phyloP scores from a whole-genome alignment of 176 grass and related monocot species.

The Microstegium vimineum region DNA sequence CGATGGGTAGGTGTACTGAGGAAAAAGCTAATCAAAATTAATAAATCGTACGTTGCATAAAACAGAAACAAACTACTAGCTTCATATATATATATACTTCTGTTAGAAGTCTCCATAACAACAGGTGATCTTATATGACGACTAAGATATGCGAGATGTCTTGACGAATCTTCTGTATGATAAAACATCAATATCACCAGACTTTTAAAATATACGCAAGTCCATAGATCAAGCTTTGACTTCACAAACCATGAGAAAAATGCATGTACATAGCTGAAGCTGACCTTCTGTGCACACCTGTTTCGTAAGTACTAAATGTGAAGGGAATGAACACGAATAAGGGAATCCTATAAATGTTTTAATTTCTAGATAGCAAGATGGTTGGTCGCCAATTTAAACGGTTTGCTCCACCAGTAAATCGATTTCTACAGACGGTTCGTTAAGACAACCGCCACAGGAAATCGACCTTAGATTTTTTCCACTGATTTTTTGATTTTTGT shows the following conservation, averaged over 20 bases:
- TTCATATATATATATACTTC: background rate
- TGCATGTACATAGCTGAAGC: background rate
- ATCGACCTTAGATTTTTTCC: too few relatives aligned
- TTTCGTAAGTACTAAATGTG: conserved; percentile 23
- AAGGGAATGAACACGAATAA: background rate
- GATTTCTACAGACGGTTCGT: too few relatives aligned
- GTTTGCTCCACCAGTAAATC: too few relatives aligned
- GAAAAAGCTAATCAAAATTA: background rate
- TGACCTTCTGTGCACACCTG: conserved; percentile 25
- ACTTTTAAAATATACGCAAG: background rate
- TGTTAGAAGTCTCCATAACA: background rate
- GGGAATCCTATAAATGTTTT: background rate
- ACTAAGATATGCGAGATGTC: background rate
- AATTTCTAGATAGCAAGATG: background rate
- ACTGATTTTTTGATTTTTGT: too few relatives aligned
- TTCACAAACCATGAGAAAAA: background rate
- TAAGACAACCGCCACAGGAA: too few relatives aligned
- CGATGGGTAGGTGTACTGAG: background rate
- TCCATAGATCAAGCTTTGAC: background rate
- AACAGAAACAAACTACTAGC: background rate
- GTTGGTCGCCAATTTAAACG: too few relatives aligned
- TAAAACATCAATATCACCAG: background rate
- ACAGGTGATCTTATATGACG: background rate
- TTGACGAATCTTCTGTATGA: background rate
- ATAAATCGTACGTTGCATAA: background rate